Conservation (phyloP, 1,139 yeast species). For the Geotrichum reessii region DNA sequence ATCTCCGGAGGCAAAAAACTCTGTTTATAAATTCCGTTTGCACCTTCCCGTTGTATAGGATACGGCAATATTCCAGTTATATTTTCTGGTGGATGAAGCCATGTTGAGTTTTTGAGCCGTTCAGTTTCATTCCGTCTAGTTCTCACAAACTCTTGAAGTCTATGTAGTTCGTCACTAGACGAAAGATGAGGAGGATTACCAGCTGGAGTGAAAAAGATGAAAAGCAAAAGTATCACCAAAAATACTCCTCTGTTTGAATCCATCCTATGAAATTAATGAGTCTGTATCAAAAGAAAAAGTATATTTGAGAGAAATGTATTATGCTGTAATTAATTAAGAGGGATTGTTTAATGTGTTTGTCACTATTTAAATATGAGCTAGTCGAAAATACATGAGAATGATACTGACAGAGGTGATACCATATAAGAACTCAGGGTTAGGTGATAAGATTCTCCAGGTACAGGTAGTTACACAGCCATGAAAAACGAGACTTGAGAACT, state of each 20-base stretch:
- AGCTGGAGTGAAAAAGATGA: constrained; percentile 29
- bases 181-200: constrained; percentile 30
- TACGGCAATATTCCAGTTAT: constrained; percentile 54
- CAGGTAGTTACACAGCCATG: background rate
- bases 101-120: constrained; percentile 42
- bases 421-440: background rate
- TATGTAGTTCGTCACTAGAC: constrained; percentile 31
- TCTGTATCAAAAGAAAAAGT: background rate
- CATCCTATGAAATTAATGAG: constrained; percentile 19
- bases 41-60: constrained; percentile 20
- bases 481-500: no score
- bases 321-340: background rate
- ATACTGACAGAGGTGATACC: background rate
- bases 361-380: background rate
- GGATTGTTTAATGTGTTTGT: background rate
- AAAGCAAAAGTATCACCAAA: constrained; percentile 26
- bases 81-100: constrained; percentile 57
- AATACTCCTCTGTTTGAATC: constrained; percentile 27
- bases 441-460: background rate
- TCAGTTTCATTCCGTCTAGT: constrained; percentile 36
- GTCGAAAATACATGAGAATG: background rate
- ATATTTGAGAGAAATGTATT: background rate
- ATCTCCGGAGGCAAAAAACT: constrained; percentile 57
- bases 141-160: constrained; percentile 32
- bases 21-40: constrained; percentile 40